Evolutionary conservation across 2,329 filamentous ascomycete species (phyloP).

Genomic region (Stagonosporopsis vannaccii): DNA sequence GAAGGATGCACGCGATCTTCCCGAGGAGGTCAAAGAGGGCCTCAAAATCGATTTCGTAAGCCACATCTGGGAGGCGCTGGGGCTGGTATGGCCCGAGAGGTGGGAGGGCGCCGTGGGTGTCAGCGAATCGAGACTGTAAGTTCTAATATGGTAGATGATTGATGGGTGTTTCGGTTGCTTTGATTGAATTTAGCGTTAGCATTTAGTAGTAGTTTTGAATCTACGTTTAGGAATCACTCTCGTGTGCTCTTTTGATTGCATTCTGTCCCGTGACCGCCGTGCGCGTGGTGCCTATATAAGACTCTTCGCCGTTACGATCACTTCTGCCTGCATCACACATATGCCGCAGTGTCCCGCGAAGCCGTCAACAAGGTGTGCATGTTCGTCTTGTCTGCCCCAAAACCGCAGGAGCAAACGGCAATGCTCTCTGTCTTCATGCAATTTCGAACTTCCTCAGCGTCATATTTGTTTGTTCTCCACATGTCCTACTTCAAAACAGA

Average conservation of each 20-base stretch:
- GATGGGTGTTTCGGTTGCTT: not conserved
- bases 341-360: too few relatives aligned
- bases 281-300: not conserved
- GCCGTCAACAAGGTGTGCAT: too few relatives aligned
- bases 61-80: slow-evolving; percentile 94
- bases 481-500: too few relatives aligned
- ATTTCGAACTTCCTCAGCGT: too few relatives aligned
- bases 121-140: slow-evolving; percentile 78
- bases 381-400: too few relatives aligned
- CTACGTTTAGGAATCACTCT: not conserved
- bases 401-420: too few relatives aligned
- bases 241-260: not conserved
- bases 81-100: slow-evolving; percentile 92
- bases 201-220: not conserved
- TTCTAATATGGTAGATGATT: not conserved
- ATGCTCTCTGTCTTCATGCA: too few relatives aligned
- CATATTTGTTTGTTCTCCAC: too few relatives aligned
- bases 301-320: not conserved
- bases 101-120: slow-evolving; percentile 70
- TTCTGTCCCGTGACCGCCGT: not conserved
- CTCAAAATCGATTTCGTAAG: slow-evolving; percentile 90
- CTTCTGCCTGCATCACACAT: too few relatives aligned
- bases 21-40: slow-evolving; percentile 85
- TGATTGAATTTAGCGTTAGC: slow-evolving; percentile 13
- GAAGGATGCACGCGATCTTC: slow-evolving; percentile 91